A percentile compares a stretch with the other conserved stretches of the same genome.
Evolutionary conservation across 1,284 basidiomycete genomes (phyloP).

Genomic region (Malassezia globosa): DNA sequence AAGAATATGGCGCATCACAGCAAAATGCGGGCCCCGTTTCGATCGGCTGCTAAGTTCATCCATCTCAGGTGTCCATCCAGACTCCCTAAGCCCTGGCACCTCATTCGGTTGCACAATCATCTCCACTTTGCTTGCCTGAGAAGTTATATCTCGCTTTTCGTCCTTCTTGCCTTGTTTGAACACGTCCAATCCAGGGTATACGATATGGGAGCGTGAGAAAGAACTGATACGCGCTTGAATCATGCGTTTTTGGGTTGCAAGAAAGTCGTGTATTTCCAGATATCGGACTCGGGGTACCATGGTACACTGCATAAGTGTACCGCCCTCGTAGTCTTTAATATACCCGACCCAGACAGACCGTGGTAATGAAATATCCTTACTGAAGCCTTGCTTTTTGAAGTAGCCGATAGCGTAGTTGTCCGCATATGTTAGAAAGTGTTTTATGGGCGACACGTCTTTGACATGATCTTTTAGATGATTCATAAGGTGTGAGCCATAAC

Average conservation of each 20-base stretch:
- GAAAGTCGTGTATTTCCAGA: constrained; percentile 65
- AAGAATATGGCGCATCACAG: constrained; percentile 69
- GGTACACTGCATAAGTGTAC: constrained; percentile 97
- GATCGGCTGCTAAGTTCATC: constrained; percentile 59
- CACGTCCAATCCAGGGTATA: constrained; percentile 69
- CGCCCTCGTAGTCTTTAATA: constrained; percentile 99
- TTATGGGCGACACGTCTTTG: constrained; percentile 65
- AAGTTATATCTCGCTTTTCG: constrained; percentile 6
- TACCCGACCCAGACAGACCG: constrained; percentile 93
- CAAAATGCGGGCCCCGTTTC: constrained; percentile 54
- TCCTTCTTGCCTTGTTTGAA: constrained; percentile 59
- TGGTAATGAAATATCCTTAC: constrained; percentile 85
- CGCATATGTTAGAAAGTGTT: constrained; percentile 93
- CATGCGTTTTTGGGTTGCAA: constrained; percentile 67
- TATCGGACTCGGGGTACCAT: constrained; percentile 87
- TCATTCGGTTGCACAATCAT: constrained; percentile 33
- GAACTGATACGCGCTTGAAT: constrained; percentile 70
- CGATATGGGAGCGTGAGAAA: constrained; percentile 72
- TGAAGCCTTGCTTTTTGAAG: constrained; percentile 91
- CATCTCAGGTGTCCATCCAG: constrained; percentile 84
- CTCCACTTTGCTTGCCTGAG: constrained; percentile 3
- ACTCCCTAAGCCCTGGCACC: constrained; percentile 53
- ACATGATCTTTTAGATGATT: constrained; percentile 96
- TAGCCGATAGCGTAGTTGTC: constrained; percentile 99
- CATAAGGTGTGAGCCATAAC: constrained; percentile 97